Evolutionary conservation across 768 basidiomycete genomes (phyloP).

Genomic region (Amanita exitialis): DNA sequence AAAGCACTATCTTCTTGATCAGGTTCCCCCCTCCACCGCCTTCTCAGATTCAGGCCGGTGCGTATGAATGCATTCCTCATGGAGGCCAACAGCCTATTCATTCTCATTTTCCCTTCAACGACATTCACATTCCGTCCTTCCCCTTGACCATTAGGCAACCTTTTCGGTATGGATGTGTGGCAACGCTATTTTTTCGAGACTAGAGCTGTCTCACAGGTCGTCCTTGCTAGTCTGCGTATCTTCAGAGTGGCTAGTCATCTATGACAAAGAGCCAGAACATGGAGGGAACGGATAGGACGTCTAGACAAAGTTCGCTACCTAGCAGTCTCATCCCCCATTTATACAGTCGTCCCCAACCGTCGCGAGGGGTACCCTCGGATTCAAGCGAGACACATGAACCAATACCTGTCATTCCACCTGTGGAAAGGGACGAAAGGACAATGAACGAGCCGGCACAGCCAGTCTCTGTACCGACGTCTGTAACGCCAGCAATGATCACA

Average conservation of each 20-base stretch:
- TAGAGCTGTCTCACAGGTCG: conserved; percentile 11
- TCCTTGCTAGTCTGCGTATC: conserved; percentile 11
- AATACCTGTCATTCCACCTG: conserved; percentile 8
- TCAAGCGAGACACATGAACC: conserved; percentile 15
- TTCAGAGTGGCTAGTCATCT: conserved; percentile 7
- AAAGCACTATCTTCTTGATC: conserved; percentile 4
- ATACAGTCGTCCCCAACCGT: conserved; percentile 26
- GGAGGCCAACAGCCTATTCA: conserved; percentile 14
- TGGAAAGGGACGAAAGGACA: not conserved
- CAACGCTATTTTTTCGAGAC: conserved; percentile 3
- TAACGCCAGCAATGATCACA: conserved; percentile 8
- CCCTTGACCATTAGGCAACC: not conserved
- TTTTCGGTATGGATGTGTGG: conserved; percentile 19
- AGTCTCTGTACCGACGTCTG: not conserved
- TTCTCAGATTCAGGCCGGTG: conserved; percentile 12
- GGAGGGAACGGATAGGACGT: conserved; percentile 16
- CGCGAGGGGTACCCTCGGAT: conserved; percentile 14
- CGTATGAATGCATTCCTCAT: conserved; percentile 29
- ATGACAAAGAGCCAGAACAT: conserved; percentile 10
- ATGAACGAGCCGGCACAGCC: not conserved
- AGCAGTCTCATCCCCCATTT: conserved; percentile 40
- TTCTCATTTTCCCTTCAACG: conserved; percentile 24
- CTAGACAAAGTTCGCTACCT: conserved; percentile 38
- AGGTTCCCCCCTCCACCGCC: conserved; percentile 5
- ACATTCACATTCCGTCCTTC: conserved; percentile 20